Evolutionary conservation across 2,329 filamentous ascomycete genomes (phyloP), one percentile per base, ranked within the genome.

Genomic region (Alternaria infectoria): DNA sequence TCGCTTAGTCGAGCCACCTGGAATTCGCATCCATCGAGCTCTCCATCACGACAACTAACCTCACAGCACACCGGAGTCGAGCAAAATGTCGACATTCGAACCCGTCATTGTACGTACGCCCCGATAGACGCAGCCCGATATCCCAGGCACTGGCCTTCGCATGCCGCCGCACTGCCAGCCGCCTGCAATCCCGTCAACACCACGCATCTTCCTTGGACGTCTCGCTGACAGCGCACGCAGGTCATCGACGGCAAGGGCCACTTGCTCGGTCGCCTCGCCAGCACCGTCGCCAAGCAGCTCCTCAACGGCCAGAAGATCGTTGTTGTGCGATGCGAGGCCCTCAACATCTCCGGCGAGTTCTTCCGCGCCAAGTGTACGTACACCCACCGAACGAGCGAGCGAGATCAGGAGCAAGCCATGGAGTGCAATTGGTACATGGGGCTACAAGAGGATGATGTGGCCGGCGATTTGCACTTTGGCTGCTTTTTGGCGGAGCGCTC

Each of bases 301-400:
- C 92, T 98, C 80, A 96, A 91, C 86, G 95, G 95, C 84, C 95
- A 98, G 89, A 98, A 98, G 92, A 96, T 99, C 83, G 95, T 98
- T 81, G 88, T 99, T 79, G 96, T 99, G 84, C 93, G 96, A 89
- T 96, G 92, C 87, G 96, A 99, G 88, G 93, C 93, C 80, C 90
- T 99, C 85, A 99, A 99, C 91, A 99, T 99, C 90, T 99, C 96
- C 78, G 96, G 96, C 87, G 96, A 98, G 89, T 99, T 99, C 93
- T 99, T 99, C 92, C 93, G 96, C 85, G 91, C 95, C 78, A 99
- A 99, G 92, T 92, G 96, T 99, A 97, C 86, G 95, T 97, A 81
- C 71, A 66, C 64, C 69, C 64, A 65, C 64, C 67, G 59, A 64
- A 30, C 54, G 57, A 67, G 58, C 59, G 45, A 64, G 59, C 61